These are phyloP conservation scores for Thamnidium elegans DNA, from an alignment of 192 early-diverging fungal species.

Conservation along the genomic window DNA sequence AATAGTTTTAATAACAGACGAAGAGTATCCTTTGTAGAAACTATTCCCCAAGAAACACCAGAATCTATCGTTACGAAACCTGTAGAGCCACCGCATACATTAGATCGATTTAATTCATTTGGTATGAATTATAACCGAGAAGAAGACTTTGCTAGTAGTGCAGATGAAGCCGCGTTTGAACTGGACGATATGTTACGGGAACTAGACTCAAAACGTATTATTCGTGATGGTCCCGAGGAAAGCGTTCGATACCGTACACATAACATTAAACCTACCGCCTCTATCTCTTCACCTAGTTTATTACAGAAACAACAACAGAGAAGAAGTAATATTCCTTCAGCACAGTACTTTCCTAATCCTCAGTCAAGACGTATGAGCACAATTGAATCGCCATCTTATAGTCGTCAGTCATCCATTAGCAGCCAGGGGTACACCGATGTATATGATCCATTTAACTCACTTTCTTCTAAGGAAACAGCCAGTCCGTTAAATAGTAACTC, in stretches of 20 bases:
- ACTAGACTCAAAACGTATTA: neutral
- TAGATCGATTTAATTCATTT: no score
- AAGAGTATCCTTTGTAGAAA: no score
- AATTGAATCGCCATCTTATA: neutral
- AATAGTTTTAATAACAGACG: no score
- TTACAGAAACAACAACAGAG: neutral
- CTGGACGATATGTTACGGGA: neutral
- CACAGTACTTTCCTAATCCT: neutral
- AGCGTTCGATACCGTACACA: no score
- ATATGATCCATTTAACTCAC: neutral
- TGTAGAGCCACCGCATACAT: no score
- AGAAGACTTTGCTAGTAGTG: neutral
- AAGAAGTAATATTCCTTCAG: neutral
- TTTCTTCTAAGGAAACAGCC: neutral
- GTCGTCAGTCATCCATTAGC: no score
- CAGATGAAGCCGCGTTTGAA: neutral
- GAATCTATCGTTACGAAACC: no score
- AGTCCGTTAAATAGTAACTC: no score
- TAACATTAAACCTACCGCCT: neutral
- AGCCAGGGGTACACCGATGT: neutral
- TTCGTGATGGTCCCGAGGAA: neutral
- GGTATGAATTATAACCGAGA: neutral
- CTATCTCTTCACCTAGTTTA: neutral
- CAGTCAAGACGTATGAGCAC: neutral
- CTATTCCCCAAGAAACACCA: no score